phyloP scores from a whole-genome alignment of 495 filamentous ascomycete species.

The Antarctomyces pellizariae region DNA sequence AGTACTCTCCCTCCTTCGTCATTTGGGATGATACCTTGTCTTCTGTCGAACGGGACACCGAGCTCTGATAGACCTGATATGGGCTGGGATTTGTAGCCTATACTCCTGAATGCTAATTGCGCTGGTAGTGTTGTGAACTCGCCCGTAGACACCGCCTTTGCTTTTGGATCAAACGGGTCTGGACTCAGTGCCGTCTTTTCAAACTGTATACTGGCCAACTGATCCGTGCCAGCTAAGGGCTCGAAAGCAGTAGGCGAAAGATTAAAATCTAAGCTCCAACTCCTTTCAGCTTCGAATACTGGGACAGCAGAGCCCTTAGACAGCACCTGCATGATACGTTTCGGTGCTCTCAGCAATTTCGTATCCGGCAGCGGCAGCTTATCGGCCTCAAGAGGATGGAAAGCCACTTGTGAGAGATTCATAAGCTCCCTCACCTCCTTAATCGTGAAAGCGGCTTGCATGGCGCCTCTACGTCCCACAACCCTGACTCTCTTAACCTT shows the following conservation, averaged over 20 bases:
- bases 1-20: slow-evolving; percentile 59
- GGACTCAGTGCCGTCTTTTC: slow-evolving; percentile 27
- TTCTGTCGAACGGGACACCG: slow-evolving; percentile 53
- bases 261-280: slow-evolving; percentile 69
- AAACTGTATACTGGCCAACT: slow-evolving; percentile 39
- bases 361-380: slow-evolving; percentile 39
- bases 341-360: slow-evolving; percentile 44
- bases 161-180: slow-evolving; percentile 24
- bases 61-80: slow-evolving; percentile 55
- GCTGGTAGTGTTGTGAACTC: slow-evolving; percentile 24
- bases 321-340: slow-evolving; percentile 59
- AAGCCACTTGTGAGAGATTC: slow-evolving; percentile 46
- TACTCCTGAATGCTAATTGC: slow-evolving; percentile 61
- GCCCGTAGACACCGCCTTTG: slow-evolving; percentile 26
- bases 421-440: slow-evolving; percentile 80
- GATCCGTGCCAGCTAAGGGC: slow-evolving; percentile 18
- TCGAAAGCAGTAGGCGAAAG: slow-evolving; percentile 51
- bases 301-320: slow-evolving; percentile 39
- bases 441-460: slow-evolving; percentile 71
- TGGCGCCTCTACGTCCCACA: slow-evolving; percentile 64
- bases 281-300: slow-evolving; percentile 25
- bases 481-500: slow-evolving; percentile 58
- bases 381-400: slow-evolving; percentile 39
- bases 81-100: slow-evolving; percentile 69
- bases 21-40: slow-evolving; percentile 58